Conservation (phyloP, 805 yeast genomes). For the Metschnikowia kunwiensis region DNA sequence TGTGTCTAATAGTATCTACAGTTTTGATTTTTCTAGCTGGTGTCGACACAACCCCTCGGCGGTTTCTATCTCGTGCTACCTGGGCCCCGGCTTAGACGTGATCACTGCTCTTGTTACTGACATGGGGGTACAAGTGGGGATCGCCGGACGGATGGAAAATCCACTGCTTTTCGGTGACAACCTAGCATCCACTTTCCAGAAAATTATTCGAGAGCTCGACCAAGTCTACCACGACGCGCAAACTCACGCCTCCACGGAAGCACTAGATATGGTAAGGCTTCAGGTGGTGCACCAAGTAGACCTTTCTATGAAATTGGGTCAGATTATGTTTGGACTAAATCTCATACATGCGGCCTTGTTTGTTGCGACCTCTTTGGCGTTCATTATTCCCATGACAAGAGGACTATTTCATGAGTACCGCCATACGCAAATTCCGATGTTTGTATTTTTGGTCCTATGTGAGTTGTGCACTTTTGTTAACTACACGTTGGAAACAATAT, state of each 20-base stretch:
- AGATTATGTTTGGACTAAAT: constrained; percentile 7
- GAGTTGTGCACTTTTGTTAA: constrained; percentile 13
- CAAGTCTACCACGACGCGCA: constrained; percentile 11
- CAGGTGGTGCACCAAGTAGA: constrained; percentile 12
- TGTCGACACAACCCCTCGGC: constrained; percentile 37
- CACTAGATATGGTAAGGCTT: constrained; percentile 13
- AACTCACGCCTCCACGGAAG: constrained; percentile 1
- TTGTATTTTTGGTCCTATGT: constrained; percentile 9
- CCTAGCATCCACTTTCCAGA: constrained; percentile 10
- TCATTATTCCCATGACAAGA: constrained; percentile 4
- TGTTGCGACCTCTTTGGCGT: neutral
- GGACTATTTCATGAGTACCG: neutral
- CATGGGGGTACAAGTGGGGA: constrained; percentile 46
- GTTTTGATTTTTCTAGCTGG: constrained; percentile 47
- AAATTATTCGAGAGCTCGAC: constrained; percentile 13
- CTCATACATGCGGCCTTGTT: constrained; percentile 8
- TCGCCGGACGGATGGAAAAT: constrained; percentile 39
- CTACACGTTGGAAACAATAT: constrained; percentile 10
- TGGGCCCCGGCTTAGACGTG: constrained; percentile 45
- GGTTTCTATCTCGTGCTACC: constrained; percentile 25
- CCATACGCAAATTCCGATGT: constrained; percentile 2
- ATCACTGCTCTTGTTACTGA: constrained; percentile 48
- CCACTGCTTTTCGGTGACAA: constrained; percentile 20
- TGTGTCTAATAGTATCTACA: constrained; percentile 35
- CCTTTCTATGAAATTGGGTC: constrained; percentile 11